phyloP scores from a whole-genome alignment of 805 yeast species.

The Ogataea populi-albae region DNA sequence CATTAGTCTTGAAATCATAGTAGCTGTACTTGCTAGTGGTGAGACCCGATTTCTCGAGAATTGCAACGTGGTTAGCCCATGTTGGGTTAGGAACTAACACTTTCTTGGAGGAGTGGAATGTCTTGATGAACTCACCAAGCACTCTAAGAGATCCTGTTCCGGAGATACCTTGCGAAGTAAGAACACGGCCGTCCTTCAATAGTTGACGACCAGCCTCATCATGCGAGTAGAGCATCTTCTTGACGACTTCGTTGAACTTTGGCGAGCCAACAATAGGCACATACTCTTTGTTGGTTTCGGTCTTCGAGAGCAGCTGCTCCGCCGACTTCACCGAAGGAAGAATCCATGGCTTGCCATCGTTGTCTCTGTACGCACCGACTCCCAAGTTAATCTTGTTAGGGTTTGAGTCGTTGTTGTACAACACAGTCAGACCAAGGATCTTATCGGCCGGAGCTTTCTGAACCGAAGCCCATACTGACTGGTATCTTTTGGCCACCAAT shows the following conservation, averaged over 20 bases:
- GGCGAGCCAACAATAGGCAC: slow-evolving; percentile 82
- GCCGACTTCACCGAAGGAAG: slow-evolving; percentile 73
- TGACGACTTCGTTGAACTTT: slow-evolving; percentile 62
- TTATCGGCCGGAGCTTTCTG: slow-evolving; percentile 77
- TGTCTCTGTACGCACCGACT: slow-evolving; percentile 93
- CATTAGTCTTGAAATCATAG: slow-evolving; percentile 60
- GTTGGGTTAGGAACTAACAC: slow-evolving; percentile 83
- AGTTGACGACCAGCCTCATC: slow-evolving; percentile 55
- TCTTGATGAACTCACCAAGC: slow-evolving; percentile 69
- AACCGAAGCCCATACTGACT: slow-evolving; percentile 30
- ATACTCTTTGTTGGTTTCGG: slow-evolving; percentile 73
- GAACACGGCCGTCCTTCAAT: slow-evolving; percentile 60
- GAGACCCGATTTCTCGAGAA: slow-evolving; percentile 72
- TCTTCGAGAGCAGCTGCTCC: slow-evolving; percentile 46
- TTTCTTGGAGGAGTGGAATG: slow-evolving; percentile 53
- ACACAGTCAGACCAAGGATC: slow-evolving; percentile 75
- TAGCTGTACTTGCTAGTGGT: slow-evolving; percentile 62
- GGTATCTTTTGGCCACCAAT: slow-evolving; percentile 19
- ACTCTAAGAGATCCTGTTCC: slow-evolving; percentile 95
- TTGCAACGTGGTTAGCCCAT: slow-evolving; percentile 91
- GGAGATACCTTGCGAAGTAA: slow-evolving; percentile 83
- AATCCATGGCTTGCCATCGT: slow-evolving; percentile 83
- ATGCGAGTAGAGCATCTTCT: slow-evolving; percentile 68
- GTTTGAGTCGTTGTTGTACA: slow-evolving; percentile 64
- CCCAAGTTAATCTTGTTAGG: slow-evolving; percentile 60